phyloP scores from a whole-genome alignment of 1,139 yeast genomes.

The Sugiyamaella sp. region DNA sequence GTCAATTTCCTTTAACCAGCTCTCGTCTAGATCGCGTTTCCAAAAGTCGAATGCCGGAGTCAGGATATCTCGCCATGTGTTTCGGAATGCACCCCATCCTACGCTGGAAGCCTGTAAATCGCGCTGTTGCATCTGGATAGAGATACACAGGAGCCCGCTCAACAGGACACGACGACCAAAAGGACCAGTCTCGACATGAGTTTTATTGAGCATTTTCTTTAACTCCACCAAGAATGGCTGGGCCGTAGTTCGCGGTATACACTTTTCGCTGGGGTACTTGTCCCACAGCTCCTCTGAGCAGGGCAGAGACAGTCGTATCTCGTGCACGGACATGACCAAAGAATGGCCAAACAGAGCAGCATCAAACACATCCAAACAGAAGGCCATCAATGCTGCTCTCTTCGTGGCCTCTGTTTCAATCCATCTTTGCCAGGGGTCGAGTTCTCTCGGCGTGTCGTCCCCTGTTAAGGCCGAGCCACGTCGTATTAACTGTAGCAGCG shows the following conservation, averaged over 20 bases:
- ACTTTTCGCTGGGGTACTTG: conserved; percentile 38
- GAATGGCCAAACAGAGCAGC: conserved; percentile 81
- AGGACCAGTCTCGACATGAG: conserved; percentile 51
- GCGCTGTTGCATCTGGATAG: conserved; percentile 75
- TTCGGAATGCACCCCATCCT: conserved; percentile 47
- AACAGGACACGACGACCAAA: conserved; percentile 68
- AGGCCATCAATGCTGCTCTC: conserved; percentile 77
- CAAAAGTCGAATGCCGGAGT: conserved; percentile 66
- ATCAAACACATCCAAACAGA: conserved; percentile 76
- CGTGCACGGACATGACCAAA: conserved; percentile 65
- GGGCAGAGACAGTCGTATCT: conserved; percentile 73
- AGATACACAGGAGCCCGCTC: conserved; percentile 69
- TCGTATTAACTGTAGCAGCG: conserved; percentile 70
- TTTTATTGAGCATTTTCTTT: conserved; percentile 57
- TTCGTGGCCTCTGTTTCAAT: conserved; percentile 77
- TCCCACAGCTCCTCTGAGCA: conserved; percentile 85
- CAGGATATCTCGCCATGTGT: conserved; percentile 65
- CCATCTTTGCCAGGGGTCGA: conserved; percentile 58
- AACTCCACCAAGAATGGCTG: conserved; percentile 57
- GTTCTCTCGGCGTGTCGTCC: conserved; percentile 31
- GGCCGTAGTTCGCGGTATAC: conserved; percentile 32
- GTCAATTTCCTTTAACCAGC: conserved; percentile 14
- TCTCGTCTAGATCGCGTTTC: conserved; percentile 38
- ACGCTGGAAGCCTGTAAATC: conserved; percentile 59
- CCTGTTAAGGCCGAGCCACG: conserved; percentile 64